Percentiles rank a stretch among this genome's conserved stretches.
Conservation (phyloP, 2,329 filamentous ascomycete species). For the Penicillium verrucosum region DNA sequence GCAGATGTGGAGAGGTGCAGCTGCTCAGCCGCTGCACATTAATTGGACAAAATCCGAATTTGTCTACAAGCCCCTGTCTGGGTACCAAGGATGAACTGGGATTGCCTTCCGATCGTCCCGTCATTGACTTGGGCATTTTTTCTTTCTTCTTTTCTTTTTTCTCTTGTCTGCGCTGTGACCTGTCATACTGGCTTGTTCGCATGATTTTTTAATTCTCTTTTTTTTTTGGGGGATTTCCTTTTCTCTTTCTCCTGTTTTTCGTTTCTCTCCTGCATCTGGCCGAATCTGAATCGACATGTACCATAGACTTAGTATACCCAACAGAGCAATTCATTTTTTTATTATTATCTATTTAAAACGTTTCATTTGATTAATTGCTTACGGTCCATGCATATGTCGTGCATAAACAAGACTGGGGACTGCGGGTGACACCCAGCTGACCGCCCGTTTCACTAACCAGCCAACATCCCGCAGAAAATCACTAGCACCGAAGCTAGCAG, state of each 20-base stretch:
- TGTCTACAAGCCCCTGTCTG: not conserved
- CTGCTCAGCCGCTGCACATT: conserved; percentile 3
- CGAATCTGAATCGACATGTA: conserved; percentile 35
- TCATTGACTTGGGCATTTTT: conserved; percentile 9
- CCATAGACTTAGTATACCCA: conserved; percentile 42
- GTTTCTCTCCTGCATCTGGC: conserved; percentile 18
- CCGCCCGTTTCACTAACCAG: conserved; percentile 17
- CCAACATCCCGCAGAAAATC: not conserved
- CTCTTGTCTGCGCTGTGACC: conserved; percentile 15
- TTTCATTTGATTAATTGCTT: conserved; percentile 4
- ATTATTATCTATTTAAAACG: conserved; percentile 1
- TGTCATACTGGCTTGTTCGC: conserved; percentile 14
- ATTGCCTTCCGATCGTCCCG: conserved; percentile 3
- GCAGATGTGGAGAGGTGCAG: conserved; percentile 20
- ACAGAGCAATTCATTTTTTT: conserved; percentile 24
- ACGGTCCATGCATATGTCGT: conserved; percentile 19
- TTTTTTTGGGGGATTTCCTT: conserved; percentile 2
- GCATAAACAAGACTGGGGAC: conserved; percentile 15
- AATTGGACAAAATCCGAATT: conserved; percentile 11
- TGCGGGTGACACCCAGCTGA: conserved; percentile 13
- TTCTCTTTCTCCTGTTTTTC: conserved; percentile 9
- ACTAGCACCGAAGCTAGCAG: conserved; percentile 2
- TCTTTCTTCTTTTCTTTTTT: conserved; percentile 4
- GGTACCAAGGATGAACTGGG: conserved; percentile 6
- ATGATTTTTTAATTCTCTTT: conserved; percentile 13